Evolutionary conservation across 345 rosid species (phyloP), one percentile per base, ranked within the genome.

Genomic region (Acer campestre): DNA sequence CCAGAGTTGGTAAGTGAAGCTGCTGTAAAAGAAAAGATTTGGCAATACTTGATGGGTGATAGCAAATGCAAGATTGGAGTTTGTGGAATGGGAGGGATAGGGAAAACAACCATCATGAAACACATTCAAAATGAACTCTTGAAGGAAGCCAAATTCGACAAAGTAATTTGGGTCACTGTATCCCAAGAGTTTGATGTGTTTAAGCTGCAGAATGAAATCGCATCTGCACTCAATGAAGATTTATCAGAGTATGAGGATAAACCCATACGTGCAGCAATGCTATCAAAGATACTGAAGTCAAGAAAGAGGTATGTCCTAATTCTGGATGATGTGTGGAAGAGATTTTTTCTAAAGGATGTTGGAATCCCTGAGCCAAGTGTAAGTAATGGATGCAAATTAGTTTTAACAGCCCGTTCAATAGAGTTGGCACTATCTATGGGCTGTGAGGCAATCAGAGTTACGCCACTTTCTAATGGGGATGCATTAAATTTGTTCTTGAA

Each of bases 131-230:
- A n/a, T n/a, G n/a, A n/a, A n/a, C 25, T 25, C 25, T 25, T 25
- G 1, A 25, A 25, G 25, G 25, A 25, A 25, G 25, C 63, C 0
- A 35, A 16, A 6, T 66, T 65, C 17, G 29, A 42, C 22, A 12
- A 31, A 7, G 82, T 78, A 10, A 51, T 62, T n/a, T 81, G 80
- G 82, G 72, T 72, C 1, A 79, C 80, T 25, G 77, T 81, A 0
- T 72, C 84, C 7, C 27, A 22, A 31, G 68, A 75, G 6, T 73
- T 51, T 38, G 59, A 49, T 22, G 20, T 76, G n/a, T 1, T 13
- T 27, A 66, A 48, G 44, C 8, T 81, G 23, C 82, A 81, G 14
- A 0, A 73, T 8, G 10, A 3, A 20, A 68, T 76, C 58, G 80
- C 80, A 56, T 18, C 18, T 27, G 65, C 59, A 14, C 3, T 75